Conservation (phyloP, 176 grass and related monocot genomes). For the Chloris gayana region DNA sequence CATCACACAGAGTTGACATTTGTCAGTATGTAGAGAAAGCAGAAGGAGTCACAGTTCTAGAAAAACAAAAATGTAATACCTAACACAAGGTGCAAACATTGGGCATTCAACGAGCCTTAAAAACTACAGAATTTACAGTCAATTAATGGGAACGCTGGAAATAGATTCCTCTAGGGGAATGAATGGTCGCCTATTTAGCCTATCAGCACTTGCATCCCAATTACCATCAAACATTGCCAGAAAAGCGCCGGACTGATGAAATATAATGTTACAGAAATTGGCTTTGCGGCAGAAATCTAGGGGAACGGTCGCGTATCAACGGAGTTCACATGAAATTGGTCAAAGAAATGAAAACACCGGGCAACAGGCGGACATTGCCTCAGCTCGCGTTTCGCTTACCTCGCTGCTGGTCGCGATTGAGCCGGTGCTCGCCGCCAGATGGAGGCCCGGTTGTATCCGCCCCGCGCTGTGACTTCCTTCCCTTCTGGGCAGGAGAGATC, state of each 20-base stretch:
- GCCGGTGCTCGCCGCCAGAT: not conserved
- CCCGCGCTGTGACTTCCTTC: too few relatives aligned
- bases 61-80: not conserved
- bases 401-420: not conserved
- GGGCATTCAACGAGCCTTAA: not conserved
- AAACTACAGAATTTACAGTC: not conserved
- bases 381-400: slow-evolving; percentile 5
- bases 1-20: not conserved
- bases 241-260: too few relatives aligned
- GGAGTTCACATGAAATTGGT: not conserved
- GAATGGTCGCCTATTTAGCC: not conserved
- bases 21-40: not conserved
- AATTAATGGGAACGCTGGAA: not conserved
- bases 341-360: not conserved
- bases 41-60: not conserved
- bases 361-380: not conserved
- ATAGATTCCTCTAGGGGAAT: too few relatives aligned
- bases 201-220: not conserved
- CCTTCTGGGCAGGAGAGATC: not conserved
- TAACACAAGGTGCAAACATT: not conserved
- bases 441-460: not conserved
- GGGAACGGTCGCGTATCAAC: not conserved
- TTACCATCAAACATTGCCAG: not conserved
- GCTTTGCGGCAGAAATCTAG: not conserved
- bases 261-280: too few relatives aligned